phyloP scores from a whole-genome alignment of 306 rosid species.

The Pachyrhizus erosus region DNA sequence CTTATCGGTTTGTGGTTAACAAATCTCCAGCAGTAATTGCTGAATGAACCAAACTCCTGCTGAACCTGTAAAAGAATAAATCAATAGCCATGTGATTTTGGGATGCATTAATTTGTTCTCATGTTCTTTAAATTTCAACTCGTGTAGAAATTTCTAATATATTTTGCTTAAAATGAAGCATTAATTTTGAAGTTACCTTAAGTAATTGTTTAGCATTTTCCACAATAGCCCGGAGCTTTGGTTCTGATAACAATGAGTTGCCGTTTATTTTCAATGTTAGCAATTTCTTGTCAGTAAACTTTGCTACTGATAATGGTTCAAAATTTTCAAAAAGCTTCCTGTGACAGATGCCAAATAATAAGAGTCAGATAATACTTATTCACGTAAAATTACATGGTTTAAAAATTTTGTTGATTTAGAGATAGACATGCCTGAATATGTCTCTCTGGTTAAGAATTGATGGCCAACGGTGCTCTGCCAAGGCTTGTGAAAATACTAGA shows the following conservation, averaged over 20 bases:
- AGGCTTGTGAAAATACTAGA: conserved; percentile 81
- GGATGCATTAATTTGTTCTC: not conserved
- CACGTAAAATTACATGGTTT: not conserved
- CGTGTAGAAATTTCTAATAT: not conserved
- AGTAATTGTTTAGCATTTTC: conserved; percentile 82
- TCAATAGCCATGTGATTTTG: not conserved
- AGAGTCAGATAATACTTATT: conserved; percentile 18
- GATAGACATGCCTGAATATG: conserved; percentile 65
- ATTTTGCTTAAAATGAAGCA: not conserved
- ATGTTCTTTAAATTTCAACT: not conserved
- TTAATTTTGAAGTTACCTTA: conserved; percentile 61
- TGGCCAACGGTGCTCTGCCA: conserved; percentile 92
- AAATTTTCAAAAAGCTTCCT: conserved; percentile 79
- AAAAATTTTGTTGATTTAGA: not conserved
- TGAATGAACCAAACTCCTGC: conserved; percentile 84
- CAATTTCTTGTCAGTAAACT: conserved; percentile 72
- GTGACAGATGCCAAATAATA: conserved; percentile 32
- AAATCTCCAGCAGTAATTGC: conserved; percentile 89
- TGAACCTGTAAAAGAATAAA: conserved; percentile 59
- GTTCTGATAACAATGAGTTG: conserved; percentile 73
- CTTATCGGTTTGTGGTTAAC: conserved; percentile 72
- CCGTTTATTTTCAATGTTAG: conserved; percentile 66
- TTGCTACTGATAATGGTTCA: conserved; percentile 73
- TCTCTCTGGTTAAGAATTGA: conserved; percentile 72
- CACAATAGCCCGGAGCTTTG: conserved; percentile 85